Evolutionary conservation across 2,329 filamentous ascomycete genomes (phyloP).

Genomic region (Cordyceps tenuipes): DNA sequence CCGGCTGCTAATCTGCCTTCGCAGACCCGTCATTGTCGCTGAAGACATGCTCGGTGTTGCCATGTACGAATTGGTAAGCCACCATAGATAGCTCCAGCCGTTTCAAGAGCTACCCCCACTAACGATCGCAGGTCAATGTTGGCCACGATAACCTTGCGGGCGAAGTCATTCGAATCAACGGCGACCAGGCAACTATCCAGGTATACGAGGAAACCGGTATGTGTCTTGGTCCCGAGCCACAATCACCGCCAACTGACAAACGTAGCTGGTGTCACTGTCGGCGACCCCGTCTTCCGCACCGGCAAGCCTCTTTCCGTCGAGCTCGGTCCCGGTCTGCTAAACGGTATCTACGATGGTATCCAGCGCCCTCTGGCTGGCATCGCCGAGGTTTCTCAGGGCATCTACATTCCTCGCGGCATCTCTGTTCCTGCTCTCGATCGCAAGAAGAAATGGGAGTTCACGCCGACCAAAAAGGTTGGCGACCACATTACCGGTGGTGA

Average conservation of each 20-base stretch:
- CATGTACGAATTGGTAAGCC: slow-evolving; percentile 93
- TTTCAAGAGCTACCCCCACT: slow-evolving; percentile 6
- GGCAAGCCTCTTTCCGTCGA: slow-evolving; percentile 97
- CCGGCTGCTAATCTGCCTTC: slow-evolving; percentile 22
- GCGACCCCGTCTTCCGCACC: slow-evolving; percentile 83
- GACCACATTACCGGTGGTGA: slow-evolving; percentile 96
- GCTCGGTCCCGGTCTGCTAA: slow-evolving; percentile 91
- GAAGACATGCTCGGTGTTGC: slow-evolving; percentile 98
- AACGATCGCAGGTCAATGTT: slow-evolving; percentile 64
- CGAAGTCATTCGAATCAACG: slow-evolving; percentile 96
- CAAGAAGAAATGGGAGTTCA: slow-evolving; percentile 94
- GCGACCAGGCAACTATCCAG: slow-evolving; percentile 93
- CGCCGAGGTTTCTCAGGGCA: slow-evolving; percentile 66
- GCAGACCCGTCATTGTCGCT: slow-evolving; percentile 84
- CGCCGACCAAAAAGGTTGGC: slow-evolving; percentile 81
- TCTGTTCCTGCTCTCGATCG: slow-evolving; percentile 80
- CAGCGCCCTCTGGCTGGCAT: slow-evolving; percentile 90
- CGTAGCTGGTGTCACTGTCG: slow-evolving; percentile 84
- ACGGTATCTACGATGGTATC: slow-evolving; percentile 99
- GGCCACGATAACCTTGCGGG: slow-evolving; percentile 87
- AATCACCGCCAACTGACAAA: slow-evolving; percentile 12
- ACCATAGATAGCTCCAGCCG: not conserved
- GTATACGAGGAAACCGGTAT: slow-evolving; percentile 98
- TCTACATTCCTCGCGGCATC: slow-evolving; percentile 97
- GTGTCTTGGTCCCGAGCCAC: slow-evolving; percentile 17